Base-by-base conservation (phyloP, 371 early-diverging fungal species). In the Paramicrosporidium saccamoebae region DNA sequence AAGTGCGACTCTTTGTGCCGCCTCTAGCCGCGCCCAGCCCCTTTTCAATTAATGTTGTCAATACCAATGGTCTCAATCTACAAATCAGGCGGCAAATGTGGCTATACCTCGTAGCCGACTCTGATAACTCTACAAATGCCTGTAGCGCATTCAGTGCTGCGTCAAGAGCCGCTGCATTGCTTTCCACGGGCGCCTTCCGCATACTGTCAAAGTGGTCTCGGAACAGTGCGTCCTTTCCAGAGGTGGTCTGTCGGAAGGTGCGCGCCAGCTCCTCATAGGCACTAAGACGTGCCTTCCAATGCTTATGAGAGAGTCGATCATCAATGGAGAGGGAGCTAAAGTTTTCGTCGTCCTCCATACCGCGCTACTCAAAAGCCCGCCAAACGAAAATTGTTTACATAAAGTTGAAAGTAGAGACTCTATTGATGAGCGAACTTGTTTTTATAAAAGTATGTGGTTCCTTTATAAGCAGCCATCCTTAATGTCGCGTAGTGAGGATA, bases 131-230 rank as follows among this genome's bases (percentile, higher is more conserved):
- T 16, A 79, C 55, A 44, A 51, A 86, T 19, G 61, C 58, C 12
- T 61, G 37, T 15, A 71, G 41, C 2, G 77, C 59, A 9, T 36
- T 37, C 22, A 92, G 28, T 7, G 69, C 94, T 3, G 68, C 44
- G 41, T 88, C 90, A 40, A 72, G 78, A 1, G 92, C 86, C 4
- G 67, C 72, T 16, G 66, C 56, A 41, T 92, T 90, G 10, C 68
- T 42, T 37, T 92, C 94, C 2, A 56, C 41, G 1, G 59, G 59
- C 33, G 81, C 64, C 30, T 68, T 72, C 35, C 60, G 58, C 19
- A 84, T 30, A 24, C 40, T 49, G 10, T 57, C 50, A 10, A 61
- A 63, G 32, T 53, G 73, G 13, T 52, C 54, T 11, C 46, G 29
- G 37, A 66, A 88, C 27, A 61, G 20, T 0, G 17, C 66, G 4